Evolutionary conservation across 2,329 filamentous ascomycete species (phyloP).

Genomic region (Penicillium occitanis): DNA sequence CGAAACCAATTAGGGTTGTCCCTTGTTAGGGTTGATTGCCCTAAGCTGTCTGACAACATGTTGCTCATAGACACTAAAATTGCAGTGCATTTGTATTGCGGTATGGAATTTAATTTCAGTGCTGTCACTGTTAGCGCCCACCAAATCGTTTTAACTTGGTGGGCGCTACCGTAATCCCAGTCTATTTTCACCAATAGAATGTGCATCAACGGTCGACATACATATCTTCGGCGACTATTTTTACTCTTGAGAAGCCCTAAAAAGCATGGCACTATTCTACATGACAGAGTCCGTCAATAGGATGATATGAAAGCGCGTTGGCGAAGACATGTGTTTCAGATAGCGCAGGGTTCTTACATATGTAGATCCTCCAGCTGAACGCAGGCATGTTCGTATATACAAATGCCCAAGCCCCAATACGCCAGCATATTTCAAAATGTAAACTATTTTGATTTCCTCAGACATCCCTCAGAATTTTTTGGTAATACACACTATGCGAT

Average conservation of each 20-base stretch:
- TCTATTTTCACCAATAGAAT: neutral
- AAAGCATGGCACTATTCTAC: neutral
- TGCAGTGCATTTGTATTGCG: neutral
- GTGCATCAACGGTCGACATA: neutral
- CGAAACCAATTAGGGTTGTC: neutral
- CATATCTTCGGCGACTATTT: neutral
- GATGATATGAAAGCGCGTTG: neutral
- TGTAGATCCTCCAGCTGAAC: neutral
- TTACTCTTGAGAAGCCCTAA: neutral
- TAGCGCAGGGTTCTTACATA: neutral
- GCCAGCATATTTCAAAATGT: neutral
- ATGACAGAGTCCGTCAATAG: neutral
- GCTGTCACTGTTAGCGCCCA: neutral
- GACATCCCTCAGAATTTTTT: neutral
- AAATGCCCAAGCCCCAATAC: neutral
- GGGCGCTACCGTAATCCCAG: neutral
- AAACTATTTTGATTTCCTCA: neutral
- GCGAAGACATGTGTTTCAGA: neutral
- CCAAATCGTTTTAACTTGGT: neutral
- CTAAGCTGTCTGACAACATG: neutral
- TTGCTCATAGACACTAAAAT: neutral
- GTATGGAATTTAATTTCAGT: too few species aligned
- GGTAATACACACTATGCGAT: neutral
- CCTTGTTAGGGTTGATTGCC: neutral
- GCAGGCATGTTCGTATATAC: neutral